Conservation (phyloP, 805 yeast species). For the Lipomyces spencermartinsiae region DNA sequence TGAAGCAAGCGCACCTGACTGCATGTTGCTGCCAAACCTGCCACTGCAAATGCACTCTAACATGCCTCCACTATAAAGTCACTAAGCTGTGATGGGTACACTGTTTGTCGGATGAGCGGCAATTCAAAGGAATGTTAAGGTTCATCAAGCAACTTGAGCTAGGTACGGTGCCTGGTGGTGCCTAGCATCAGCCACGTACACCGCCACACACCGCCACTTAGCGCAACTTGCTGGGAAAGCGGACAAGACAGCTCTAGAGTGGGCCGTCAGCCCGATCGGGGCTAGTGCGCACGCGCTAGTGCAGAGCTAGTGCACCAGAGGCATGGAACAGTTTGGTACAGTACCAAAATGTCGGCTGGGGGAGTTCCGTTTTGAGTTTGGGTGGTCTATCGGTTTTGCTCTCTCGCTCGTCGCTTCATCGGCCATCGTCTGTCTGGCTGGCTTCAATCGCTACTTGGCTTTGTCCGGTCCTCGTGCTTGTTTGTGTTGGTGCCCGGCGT, state of each 20-base stretch:
- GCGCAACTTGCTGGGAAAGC: not conserved
- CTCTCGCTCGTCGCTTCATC: not conserved
- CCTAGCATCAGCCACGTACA: not conserved
- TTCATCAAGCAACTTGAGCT: not conserved
- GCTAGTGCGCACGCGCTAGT: not conserved
- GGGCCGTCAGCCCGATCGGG: not conserved
- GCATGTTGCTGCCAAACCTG: not conserved
- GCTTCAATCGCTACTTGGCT: not conserved
- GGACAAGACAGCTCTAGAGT: not conserved
- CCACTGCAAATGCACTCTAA: not conserved
- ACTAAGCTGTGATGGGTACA: no score
- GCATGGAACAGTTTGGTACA: not conserved
- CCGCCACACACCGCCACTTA: not conserved
- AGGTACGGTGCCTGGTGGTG: constrained; percentile 1
- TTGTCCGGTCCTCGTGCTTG: not conserved
- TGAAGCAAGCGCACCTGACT: not conserved
- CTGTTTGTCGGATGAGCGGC: no score
- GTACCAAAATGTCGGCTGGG: not conserved
- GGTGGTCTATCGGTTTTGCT: not conserved
- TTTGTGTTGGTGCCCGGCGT: not conserved
- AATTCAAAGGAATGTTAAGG: not conserved
- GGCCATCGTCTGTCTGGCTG: not conserved
- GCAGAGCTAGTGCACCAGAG: not conserved
- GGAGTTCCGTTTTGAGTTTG: not conserved
- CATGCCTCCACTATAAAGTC: not conserved